Conservation (phyloP, 371 early-diverging fungal species). For the Choanephora cucurbitarum region DNA sequence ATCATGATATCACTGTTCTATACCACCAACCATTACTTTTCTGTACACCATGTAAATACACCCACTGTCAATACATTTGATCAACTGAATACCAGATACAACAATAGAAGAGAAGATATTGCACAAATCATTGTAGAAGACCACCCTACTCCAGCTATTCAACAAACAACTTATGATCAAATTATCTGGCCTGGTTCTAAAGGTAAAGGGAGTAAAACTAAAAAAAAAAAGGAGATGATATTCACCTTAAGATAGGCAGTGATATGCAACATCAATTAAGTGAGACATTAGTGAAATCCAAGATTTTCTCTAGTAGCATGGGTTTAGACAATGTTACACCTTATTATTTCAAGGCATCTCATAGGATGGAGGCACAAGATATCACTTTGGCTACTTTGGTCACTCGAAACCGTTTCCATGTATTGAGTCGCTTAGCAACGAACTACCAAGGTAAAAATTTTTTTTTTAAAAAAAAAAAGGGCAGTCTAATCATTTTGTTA, state of each 20-base stretch:
- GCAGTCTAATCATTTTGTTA: not conserved
- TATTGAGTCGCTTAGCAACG: constrained; percentile 46
- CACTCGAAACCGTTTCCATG: constrained; percentile 51
- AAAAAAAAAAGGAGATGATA: not conserved
- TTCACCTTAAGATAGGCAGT: constrained; percentile 3
- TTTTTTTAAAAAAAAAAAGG: constrained; percentile 7
- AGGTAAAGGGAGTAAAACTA: constrained; percentile 7
- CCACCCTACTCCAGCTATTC: not conserved
- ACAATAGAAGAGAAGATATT: constrained; percentile 13
- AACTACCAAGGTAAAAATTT: constrained; percentile 46
- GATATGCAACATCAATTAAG: not conserved
- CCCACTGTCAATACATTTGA: not conserved
- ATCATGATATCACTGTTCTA: constrained; percentile 22
- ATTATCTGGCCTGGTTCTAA: constrained; percentile 23
- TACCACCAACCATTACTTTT: constrained; percentile 27
- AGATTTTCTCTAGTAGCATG: constrained; percentile 53
- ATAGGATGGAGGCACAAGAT: constrained; percentile 38
- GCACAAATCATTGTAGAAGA: constrained; percentile 5
- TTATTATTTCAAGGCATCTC: constrained; percentile 49
- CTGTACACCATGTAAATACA: constrained; percentile 15
- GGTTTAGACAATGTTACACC: constrained; percentile 55
- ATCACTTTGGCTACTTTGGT: constrained; percentile 55
- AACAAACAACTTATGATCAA: not conserved
- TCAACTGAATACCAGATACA: not conserved
- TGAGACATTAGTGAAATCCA: constrained; percentile 32